These are phyloP conservation scores for Quercus engelmannii DNA, from an alignment of 306 rosid genomes.

Conservation along the genomic window DNA sequence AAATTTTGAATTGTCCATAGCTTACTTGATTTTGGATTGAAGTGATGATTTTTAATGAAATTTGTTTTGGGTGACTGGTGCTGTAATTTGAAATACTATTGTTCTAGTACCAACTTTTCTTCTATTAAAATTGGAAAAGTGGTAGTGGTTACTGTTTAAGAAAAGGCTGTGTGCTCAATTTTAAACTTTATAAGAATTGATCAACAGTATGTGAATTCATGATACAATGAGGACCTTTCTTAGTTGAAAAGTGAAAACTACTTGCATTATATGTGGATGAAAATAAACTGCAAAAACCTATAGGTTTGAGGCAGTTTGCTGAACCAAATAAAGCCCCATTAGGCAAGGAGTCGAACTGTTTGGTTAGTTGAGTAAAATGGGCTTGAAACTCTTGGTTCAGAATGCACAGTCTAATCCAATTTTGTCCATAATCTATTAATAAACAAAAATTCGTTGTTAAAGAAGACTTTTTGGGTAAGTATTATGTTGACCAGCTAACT, in stretches of 20 bases:
- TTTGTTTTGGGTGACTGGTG: neutral
- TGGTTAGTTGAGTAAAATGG: neutral
- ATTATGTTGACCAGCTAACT: neutral
- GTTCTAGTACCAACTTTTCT: neutral
- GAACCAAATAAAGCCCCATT: neutral
- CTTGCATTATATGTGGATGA: neutral
- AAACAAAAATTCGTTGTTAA: neutral
- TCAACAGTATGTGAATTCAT: neutral
- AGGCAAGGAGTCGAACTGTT: neutral
- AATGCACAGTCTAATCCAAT: too few species aligned
- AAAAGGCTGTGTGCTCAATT: neutral
- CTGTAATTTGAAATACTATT: neutral
- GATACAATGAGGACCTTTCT: neutral
- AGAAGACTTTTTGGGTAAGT: neutral
- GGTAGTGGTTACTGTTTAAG: neutral
- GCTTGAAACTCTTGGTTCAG: too few species aligned
- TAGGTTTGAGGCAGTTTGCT: neutral
- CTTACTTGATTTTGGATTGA: neutral
- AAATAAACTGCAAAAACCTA: neutral
- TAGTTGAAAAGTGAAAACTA: neutral
- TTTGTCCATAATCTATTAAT: neutral
- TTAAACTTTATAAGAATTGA: neutral
- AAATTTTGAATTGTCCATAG: neutral
- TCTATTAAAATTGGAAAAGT: neutral
- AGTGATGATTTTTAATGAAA: neutral